Percentiles rank a stretch among this genome's conserved stretches.
Conservation (phyloP, 1,284 basidiomycete genomes). For the Fistulina hepatica region DNA sequence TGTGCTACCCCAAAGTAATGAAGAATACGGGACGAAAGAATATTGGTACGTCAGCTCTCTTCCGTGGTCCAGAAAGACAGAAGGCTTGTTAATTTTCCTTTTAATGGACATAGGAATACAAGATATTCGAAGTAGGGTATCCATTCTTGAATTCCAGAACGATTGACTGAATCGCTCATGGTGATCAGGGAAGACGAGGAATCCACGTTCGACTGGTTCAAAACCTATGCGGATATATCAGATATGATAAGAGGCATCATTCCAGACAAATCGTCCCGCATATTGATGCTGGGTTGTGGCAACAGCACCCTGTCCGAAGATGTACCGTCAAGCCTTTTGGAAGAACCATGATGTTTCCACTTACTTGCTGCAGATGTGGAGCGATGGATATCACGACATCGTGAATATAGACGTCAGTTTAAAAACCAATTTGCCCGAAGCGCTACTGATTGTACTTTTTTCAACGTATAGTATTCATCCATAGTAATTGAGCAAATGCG, state of each 20-base stretch:
- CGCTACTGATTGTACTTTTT: slow-evolving; percentile 1
- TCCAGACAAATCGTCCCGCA: slow-evolving; percentile 51
- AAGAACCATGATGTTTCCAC: slow-evolving; percentile 1
- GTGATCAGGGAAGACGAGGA: slow-evolving; percentile 47
- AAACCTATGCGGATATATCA: slow-evolving; percentile 59
- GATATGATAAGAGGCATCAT: slow-evolving; percentile 49
- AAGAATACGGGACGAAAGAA: slow-evolving; percentile 62
- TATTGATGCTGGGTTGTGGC: slow-evolving; percentile 87
- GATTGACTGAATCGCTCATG: slow-evolving; percentile 2
- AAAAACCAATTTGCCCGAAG: neutral
- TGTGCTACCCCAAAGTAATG: slow-evolving; percentile 53
- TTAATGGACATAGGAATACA: slow-evolving; percentile 64
- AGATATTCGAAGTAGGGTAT: slow-evolving; percentile 52
- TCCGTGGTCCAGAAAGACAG: neutral
- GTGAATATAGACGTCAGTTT: slow-evolving; percentile 71
- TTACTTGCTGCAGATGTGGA: slow-evolving; percentile 63
- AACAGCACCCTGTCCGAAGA: slow-evolving; percentile 76
- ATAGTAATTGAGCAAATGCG: slow-evolving; percentile 79
- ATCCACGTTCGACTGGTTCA: slow-evolving; percentile 80
- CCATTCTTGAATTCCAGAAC: slow-evolving; percentile 4
- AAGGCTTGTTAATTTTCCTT: slow-evolving; percentile 1
- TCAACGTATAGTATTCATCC: slow-evolving; percentile 57
- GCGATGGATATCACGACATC: slow-evolving; percentile 78
- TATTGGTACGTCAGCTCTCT: slow-evolving; percentile 48
- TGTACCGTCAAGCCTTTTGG: slow-evolving; percentile 26